These are phyloP conservation scores for Zygosaccharomyces bailii DNA, from an alignment of 805 yeast species.

Conservation along the genomic window DNA sequence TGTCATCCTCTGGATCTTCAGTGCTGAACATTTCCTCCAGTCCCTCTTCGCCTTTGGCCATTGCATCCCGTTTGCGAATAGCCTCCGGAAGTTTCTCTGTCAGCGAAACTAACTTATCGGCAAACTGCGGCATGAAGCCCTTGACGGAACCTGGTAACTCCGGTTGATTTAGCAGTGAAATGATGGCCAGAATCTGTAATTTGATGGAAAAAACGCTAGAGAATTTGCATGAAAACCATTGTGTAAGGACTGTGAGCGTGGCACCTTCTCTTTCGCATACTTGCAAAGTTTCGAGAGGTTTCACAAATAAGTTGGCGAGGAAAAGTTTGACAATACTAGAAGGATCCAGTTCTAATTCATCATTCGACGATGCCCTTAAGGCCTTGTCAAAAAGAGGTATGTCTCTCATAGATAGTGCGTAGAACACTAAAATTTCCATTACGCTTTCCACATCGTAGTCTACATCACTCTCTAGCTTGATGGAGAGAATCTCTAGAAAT, in stretches of 20 bases:
- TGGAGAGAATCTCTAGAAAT: conserved; percentile 29
- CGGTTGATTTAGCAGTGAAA: conserved; percentile 46
- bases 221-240: conserved; percentile 62
- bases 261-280: conserved; percentile 46
- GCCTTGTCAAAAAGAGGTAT: conserved; percentile 31
- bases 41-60: conserved; percentile 49
- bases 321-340: conserved; percentile 55
- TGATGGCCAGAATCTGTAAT: conserved; percentile 61
- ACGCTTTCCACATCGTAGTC: conserved; percentile 41
- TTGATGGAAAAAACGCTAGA: conserved; percentile 76
- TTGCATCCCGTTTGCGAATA: conserved; percentile 57
- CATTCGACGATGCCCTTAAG: conserved; percentile 29
- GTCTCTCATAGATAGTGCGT: conserved; percentile 34
- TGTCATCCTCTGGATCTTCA: conserved; percentile 41
- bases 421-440: conserved; percentile 33
- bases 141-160: conserved; percentile 39
- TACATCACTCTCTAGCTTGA: conserved; percentile 34
- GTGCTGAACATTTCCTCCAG: conserved; percentile 29
- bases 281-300: conserved; percentile 54
- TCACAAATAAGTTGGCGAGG: conserved; percentile 59
- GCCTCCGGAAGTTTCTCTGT: conserved; percentile 70
- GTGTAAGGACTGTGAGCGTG: conserved; percentile 48
- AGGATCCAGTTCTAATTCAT: conserved; percentile 38
- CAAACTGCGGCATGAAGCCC: conserved; percentile 46
- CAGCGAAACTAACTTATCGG: conserved; percentile 48